A percentile compares a stretch with the other conserved stretches of the same genome.
phyloP scores from a whole-genome alignment of 2,329 filamentous ascomycete genomes.

The Gyromitra esculenta region DNA sequence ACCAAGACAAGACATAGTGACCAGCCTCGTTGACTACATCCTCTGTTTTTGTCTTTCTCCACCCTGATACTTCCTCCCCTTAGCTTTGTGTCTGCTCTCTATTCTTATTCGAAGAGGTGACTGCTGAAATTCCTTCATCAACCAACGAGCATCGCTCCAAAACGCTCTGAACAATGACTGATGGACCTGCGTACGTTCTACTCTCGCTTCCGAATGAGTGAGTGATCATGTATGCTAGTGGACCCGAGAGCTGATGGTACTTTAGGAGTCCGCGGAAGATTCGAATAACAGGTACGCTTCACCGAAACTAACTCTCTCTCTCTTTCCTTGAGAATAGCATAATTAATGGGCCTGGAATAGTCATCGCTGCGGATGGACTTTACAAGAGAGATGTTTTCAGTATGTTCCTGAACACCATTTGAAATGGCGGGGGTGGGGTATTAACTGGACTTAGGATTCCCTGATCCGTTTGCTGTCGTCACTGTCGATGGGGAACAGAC shows the following conservation, averaged over 20 bases:
- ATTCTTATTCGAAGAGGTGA: slow-evolving; percentile 24
- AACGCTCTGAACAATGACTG: slow-evolving; percentile 45
- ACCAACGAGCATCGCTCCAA: slow-evolving; percentile 35
- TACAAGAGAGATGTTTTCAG: slow-evolving; percentile 99
- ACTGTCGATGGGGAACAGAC: slow-evolving; percentile 98
- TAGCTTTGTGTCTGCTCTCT: slow-evolving; percentile 44
- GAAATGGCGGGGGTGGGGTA: slow-evolving; percentile 20
- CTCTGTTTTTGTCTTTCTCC: slow-evolving; percentile 40
- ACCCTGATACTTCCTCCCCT: slow-evolving; percentile 32
- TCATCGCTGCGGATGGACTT: slow-evolving; percentile 97
- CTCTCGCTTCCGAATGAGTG: slow-evolving; percentile 18
- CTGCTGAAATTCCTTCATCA: slow-evolving; percentile 40
- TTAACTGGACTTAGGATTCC: slow-evolving; percentile 74
- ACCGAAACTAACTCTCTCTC: slow-evolving; percentile 16
- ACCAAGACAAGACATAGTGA: slow-evolving; percentile 31
- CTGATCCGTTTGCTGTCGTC: slow-evolving; percentile 96
- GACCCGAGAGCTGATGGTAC: slow-evolving; percentile 38
- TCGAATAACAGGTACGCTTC: slow-evolving; percentile 54
- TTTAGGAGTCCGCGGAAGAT: slow-evolving; percentile 55
- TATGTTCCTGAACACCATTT: slow-evolving; percentile 66
- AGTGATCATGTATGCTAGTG: slow-evolving; percentile 16
- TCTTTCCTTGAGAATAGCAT: neutral
- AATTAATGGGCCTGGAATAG: slow-evolving; percentile 64
- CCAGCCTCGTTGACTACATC: slow-evolving; percentile 47
- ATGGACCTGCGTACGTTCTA: slow-evolving; percentile 51